Evolutionary conservation across 2,329 filamentous ascomycete species (phyloP), one percentile per base, ranked within the genome.

Genomic region (Cladophialophora carrionii): DNA sequence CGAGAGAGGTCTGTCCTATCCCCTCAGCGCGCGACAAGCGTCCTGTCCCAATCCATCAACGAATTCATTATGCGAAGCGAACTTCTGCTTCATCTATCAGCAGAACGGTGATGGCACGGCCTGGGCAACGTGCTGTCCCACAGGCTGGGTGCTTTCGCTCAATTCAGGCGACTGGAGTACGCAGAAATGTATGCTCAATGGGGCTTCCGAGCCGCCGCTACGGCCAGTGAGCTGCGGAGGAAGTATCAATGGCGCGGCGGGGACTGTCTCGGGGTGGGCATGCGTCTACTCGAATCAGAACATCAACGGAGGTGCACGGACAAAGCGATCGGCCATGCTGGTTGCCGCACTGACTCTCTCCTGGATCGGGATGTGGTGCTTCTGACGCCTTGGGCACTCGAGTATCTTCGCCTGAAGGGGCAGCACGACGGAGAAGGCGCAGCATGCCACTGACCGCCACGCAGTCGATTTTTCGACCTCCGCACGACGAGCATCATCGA

Each of bases 41-140:
- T 55, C 58, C 26, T 69, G 67, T 57, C 64, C 64, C 46, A 32
- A 65, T 41, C 59, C 58, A 5, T 67, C 64, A n/a, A 67, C 67
- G 14, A 48, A 54, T 10, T 37, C 56, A 20, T 61, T 64, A 37
- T 69, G 67, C 59, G 32, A 32, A 9, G 20, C 59, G 17, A 61
- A 61, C 32, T 69, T 62, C 52, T 69, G 67, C 57, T 69, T 69
- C 51, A 49, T 69, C 5, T 49, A 52, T 17, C 61, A 64, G 43
- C 61, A 54, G 29, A 56, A 56, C 54, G 52, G 46, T 32, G 64
- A 34, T 43, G 60, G 54, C 46, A 48, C 61, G 9, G 54, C 54
- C 4, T 69, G 67, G 67, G 67, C 61, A 46, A 67, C 67, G 20
- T 69, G 67, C 46, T 69, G 67, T 59, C 67, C 67, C 5, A 32